A percentile compares a stretch with the other conserved stretches of the same genome.
Conservation (phyloP, 2,329 filamentous ascomycete genomes). For the Apiospora kogelbergensis region DNA sequence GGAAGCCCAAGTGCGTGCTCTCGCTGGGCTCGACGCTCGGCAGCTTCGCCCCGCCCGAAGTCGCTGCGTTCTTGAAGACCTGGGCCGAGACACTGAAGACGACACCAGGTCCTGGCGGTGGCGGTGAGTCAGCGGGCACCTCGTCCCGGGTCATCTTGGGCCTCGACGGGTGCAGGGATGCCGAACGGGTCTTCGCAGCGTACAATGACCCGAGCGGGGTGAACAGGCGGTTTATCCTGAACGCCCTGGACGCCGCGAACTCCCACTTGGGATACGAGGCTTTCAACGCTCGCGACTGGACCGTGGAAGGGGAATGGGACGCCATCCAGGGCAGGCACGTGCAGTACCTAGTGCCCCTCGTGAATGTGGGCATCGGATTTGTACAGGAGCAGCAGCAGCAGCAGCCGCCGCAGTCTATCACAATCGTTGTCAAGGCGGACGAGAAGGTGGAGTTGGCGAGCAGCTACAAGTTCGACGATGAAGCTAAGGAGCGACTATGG, state of each 20-base stretch:
- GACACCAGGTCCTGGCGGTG: background rate
- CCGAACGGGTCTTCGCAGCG: slow-evolving; percentile 47
- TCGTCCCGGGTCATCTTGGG: background rate
- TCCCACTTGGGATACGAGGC: slow-evolving; percentile 67
- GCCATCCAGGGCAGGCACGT: background rate
- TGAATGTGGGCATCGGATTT: background rate
- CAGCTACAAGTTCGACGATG: background rate
- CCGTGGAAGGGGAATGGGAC: background rate
- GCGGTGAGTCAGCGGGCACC: background rate
- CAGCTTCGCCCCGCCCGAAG: slow-evolving; percentile 76
- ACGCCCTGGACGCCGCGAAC: slow-evolving; percentile 82
- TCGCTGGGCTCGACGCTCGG: slow-evolving; percentile 84
- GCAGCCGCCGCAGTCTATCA: background rate
- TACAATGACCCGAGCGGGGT: slow-evolving; percentile 58
- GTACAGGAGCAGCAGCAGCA: background rate
- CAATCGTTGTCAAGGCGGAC: background rate
- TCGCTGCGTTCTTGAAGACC: slow-evolving; percentile 69
- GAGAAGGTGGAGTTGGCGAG: background rate
- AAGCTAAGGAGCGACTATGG: background rate
- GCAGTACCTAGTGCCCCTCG: background rate
- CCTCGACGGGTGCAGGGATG: slow-evolving; percentile 23
- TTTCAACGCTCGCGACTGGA: slow-evolving; percentile 46
- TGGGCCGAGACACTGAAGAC: slow-evolving; percentile 70
- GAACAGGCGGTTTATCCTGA: slow-evolving; percentile 68
- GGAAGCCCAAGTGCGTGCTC: slow-evolving; percentile 66